These are phyloP conservation scores for Neonectria ditissima DNA, from an alignment of 2,329 filamentous ascomycete species.

Conservation along the genomic window DNA sequence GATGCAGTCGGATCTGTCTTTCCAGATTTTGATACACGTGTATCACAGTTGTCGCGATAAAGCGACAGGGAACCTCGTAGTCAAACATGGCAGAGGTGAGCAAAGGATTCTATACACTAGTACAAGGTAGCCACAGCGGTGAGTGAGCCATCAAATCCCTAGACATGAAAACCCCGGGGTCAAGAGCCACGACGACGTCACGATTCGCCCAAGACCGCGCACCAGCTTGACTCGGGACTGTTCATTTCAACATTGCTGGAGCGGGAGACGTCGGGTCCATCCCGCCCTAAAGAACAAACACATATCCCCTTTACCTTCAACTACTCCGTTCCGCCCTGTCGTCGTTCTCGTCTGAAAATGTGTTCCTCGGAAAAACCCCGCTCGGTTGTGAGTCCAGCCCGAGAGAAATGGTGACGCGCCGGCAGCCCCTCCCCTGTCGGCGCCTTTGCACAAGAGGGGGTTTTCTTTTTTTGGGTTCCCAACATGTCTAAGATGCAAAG, in stretches of 20 bases:
- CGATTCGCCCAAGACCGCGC: constrained; percentile 3
- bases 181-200: constrained; percentile 3
- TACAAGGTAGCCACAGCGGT: constrained; percentile 47
- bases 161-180: constrained; percentile 1
- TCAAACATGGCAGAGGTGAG: constrained; percentile 22
- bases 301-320: background rate
- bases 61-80: background rate
- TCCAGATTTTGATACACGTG: background rate
- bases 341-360: constrained; percentile 1
- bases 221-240: constrained; percentile 14
- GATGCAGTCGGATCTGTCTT: background rate
- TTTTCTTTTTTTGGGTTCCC: constrained; percentile 25
- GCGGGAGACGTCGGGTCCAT: constrained; percentile 14
- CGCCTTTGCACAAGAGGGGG: constrained; percentile 18
- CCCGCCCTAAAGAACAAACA: constrained; percentile 11
- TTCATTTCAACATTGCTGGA: constrained; percentile 4
- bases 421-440: constrained; percentile 23
- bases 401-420: constrained; percentile 9
- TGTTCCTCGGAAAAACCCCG: background rate
- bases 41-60: background rate
- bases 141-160: constrained; percentile 21
- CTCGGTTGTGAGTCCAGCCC: constrained; percentile 5
- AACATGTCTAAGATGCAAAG: constrained; percentile 34
- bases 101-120: constrained; percentile 52
- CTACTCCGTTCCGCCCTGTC: background rate